Evolutionary conservation across 768 basidiomycete species (phyloP), one percentile per base, ranked within the genome.

Genomic region (Sarcomyxa edulis): DNA sequence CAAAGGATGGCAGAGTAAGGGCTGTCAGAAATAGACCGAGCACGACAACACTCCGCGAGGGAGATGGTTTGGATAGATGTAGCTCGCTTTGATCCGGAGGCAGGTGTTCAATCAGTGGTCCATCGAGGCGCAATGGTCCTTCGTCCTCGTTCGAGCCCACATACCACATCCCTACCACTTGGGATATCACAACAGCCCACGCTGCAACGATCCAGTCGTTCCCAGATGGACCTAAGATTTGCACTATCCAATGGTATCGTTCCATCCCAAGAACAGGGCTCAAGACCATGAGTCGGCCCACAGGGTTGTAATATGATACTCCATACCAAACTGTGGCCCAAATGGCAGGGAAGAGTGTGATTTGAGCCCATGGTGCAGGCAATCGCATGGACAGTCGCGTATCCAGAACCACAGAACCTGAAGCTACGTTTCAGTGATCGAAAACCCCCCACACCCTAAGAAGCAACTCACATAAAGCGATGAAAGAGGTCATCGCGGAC

Each of bases 201-300:
- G 76, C 78, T n/a, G 74, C 87, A 6, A 74, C 68, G 19, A 83
- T 54, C 82, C 85, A 91, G 54, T 91, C 84, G 42, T 76, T 69
- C 6, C 72, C 76, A 22, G 66, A 57, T 22, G 79, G 68, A 4
- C 89, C 88, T 16, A 74, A 45, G 30, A 68, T 54, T 0, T 72
- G 74, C 2, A 73, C 48, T n/a, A 79, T 55, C 86, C 87, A 92
- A 3, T 51, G 51, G 50, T 90, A 91, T 0, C 71, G 59, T 6
- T 69, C 67, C 23, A 69, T 54, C 4, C 72, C 71, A 6, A 67
- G 54, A 10, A 74, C 63, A 7, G 84, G 78, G 22, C 71, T 80
- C 87, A 87, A 91, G 11, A 79, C 72, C 7, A 77, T 64, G 8
- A 91, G 70, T 40, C 81, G 72, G 7, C 88, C 89, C 6, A 88